Percentiles rank a stretch among this genome's conserved stretches.
Conservation (phyloP, 2,329 filamentous ascomycete genomes). For the Xylariaceae sp. region DNA sequence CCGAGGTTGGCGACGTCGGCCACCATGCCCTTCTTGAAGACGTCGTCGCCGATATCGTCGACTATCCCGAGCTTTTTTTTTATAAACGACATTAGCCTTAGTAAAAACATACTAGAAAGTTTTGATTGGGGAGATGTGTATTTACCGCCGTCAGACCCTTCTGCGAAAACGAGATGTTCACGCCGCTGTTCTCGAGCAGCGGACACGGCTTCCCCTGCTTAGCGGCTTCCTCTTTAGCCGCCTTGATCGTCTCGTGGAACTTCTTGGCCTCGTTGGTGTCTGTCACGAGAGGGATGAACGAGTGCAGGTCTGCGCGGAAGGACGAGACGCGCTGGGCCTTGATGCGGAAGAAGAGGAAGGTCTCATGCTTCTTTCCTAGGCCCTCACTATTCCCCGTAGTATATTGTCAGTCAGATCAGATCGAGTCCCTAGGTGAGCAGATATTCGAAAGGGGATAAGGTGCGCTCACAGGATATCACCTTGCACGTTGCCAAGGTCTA, state of each 20-base stretch:
- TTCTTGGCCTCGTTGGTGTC: slow-evolving; percentile 13
- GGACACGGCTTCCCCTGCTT: slow-evolving; percentile 4
- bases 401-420: no score
- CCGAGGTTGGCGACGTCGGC: slow-evolving; percentile 26
- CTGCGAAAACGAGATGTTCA: slow-evolving; percentile 25
- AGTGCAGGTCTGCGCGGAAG: slow-evolving; percentile 11
- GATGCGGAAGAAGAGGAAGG: slow-evolving; percentile 15
- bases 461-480: slow-evolving; percentile 15
- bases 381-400: slow-evolving; percentile 13
- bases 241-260: slow-evolving; percentile 10
- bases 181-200: slow-evolving; percentile 14
- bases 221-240: slow-evolving; percentile 10
- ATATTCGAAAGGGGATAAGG: no score
- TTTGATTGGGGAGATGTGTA: no score
- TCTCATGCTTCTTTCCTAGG: slow-evolving; percentile 15
- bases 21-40: slow-evolving; percentile 33
- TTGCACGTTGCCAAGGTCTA: slow-evolving; percentile 16
- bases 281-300: slow-evolving; percentile 13
- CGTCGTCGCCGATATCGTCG: slow-evolving; percentile 28
- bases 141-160: slow-evolving; percentile 22
- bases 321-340: slow-evolving; percentile 2
- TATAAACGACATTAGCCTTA: no score
- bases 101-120: no score
- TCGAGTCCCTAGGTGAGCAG: no score
- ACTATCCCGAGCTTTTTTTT: slow-evolving; percentile 27